Conservation (phyloP, 352 stramenopile genomes). For the Phytophthora sansomeana region DNA sequence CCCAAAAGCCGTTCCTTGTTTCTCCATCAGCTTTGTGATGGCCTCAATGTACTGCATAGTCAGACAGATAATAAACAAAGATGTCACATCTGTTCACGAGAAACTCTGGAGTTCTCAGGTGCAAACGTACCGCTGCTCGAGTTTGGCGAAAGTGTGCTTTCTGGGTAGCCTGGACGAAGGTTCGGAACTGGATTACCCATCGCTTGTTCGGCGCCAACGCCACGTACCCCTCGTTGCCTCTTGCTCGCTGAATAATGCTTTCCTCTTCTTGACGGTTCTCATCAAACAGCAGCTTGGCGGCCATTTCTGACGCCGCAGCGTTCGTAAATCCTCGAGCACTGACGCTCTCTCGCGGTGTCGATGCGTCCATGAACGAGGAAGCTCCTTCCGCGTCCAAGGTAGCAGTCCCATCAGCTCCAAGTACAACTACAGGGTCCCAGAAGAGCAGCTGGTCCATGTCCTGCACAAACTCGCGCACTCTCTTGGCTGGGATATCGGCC, state of each 20-base stretch:
- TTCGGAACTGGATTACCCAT: constrained; percentile 69
- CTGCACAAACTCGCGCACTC: constrained; percentile 69
- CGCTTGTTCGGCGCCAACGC: constrained; percentile 51
- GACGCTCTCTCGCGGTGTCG: constrained; percentile 27
- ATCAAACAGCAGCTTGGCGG: constrained; percentile 51
- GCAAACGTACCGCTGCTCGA: constrained; percentile 44
- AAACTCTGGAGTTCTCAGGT: not conserved
- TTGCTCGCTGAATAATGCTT: constrained; percentile 53
- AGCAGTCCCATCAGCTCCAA: constrained; percentile 34
- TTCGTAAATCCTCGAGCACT: constrained; percentile 16
- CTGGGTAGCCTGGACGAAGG: constrained; percentile 56
- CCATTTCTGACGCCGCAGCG: constrained; percentile 16
- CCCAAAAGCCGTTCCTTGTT: constrained; percentile 44
- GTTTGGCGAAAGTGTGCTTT: constrained; percentile 61
- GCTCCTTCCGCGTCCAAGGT: constrained; percentile 28
- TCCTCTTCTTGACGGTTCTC: constrained; percentile 60
- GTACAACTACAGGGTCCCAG: constrained; percentile 42
- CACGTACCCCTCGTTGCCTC: constrained; percentile 60
- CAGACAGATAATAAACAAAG: constrained; percentile 6
- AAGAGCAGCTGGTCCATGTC: constrained; percentile 68
- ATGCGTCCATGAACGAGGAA: constrained; percentile 40
- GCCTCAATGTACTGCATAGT: constrained; percentile 67
- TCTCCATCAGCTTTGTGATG: constrained; percentile 71
- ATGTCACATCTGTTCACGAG: constrained; percentile 11
- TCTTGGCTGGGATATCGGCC: constrained; percentile 32